Evolutionary conservation across 2,329 filamentous ascomycete genomes (phyloP), one percentile per base, ranked within the genome.

Genomic region (Colletotrichum tabaci): DNA sequence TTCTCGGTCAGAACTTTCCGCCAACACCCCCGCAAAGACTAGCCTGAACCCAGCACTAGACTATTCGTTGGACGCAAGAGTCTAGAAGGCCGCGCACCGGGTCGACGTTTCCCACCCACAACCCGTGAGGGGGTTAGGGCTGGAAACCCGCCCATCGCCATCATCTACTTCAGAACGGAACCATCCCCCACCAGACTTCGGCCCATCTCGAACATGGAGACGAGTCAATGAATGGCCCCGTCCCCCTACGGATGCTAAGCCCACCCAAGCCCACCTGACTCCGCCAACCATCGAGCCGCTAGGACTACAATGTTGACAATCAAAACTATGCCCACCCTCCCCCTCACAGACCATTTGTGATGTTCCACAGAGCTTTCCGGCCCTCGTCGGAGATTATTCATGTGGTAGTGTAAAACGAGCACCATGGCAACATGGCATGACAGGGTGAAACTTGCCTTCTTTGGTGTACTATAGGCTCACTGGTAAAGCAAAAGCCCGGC

Each of bases 71-170:
- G 26, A 4, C 26, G 12, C 18, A 42, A 13, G n/a, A 21, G 35
- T 40, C 55, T 42, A 57, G 35, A 21, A n/a, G 35, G 10, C 12
- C 55, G 15, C 12, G 15, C 16, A 42, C 18, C 35, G 55, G 35
- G 40, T 42, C 55, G 18, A 10, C 8, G n/a, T 40, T 38, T 40
- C 55, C 18, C 55, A 42, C 42, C 55, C 26, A 26, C 26, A 26
- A 42, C 55, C 55, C 18, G 55, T 57, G 23, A 40, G 55, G 16
- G 55, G 18, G 55, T 42, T 57, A 56, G 55, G 55, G 35, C n/a
- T 57, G 55, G 35, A 16, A 57, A 40, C n/a, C n/a, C 46, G 30
- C 13, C 18, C 46, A 30, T 23, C 8, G 23, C 46, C 13, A 12
- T 4, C n/a, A 13, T 44, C 38, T 16, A 16, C 44, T 40, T 35